phyloP scores from a whole-genome alignment of 352 stramenopile species.

The Phytophthora sp. region DNA sequence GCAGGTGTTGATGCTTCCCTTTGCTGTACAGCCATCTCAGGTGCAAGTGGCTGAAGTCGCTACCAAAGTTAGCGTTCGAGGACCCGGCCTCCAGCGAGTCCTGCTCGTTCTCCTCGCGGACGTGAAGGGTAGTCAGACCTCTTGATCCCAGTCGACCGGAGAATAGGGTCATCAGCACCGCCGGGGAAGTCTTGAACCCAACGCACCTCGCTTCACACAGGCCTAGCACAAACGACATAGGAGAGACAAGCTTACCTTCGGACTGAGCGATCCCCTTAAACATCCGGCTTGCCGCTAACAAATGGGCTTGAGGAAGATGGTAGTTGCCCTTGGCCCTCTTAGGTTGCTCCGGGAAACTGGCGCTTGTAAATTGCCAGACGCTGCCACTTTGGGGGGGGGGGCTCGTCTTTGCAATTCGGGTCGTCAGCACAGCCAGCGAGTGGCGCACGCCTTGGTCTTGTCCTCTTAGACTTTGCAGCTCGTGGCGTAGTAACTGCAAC shows the following conservation, averaged over 20 bases:
- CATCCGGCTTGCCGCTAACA: slow-evolving; percentile 12
- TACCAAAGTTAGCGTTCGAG: slow-evolving; percentile 10
- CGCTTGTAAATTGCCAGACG: not conserved
- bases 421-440: too few relatives aligned
- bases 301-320: slow-evolving; percentile 14
- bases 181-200: slow-evolving; percentile 6
- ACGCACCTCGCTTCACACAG: slow-evolving; percentile 13
- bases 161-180: slow-evolving; percentile 23
- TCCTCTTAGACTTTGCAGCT: too few relatives aligned
- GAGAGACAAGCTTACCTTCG: slow-evolving; percentile 15
- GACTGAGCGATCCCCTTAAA: not conserved
- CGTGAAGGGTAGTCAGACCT: slow-evolving; percentile 13
- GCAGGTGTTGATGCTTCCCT: too few relatives aligned
- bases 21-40: too few relatives aligned
- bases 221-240: slow-evolving; percentile 22
- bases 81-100: too few relatives aligned
- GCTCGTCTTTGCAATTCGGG: slow-evolving; percentile 5
- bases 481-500: too few relatives aligned
- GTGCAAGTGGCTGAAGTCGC: slow-evolving; percentile 22
- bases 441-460: too few relatives aligned
- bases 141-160: slow-evolving; percentile 11
- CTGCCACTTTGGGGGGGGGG: not conserved
- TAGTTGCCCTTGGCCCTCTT: slow-evolving; percentile 23
- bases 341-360: too few relatives aligned
- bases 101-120: slow-evolving; percentile 15